These are phyloP conservation scores for Pulicaria dysenterica DNA, from an alignment of 129 eudicot species.

Conservation along the genomic window DNA sequence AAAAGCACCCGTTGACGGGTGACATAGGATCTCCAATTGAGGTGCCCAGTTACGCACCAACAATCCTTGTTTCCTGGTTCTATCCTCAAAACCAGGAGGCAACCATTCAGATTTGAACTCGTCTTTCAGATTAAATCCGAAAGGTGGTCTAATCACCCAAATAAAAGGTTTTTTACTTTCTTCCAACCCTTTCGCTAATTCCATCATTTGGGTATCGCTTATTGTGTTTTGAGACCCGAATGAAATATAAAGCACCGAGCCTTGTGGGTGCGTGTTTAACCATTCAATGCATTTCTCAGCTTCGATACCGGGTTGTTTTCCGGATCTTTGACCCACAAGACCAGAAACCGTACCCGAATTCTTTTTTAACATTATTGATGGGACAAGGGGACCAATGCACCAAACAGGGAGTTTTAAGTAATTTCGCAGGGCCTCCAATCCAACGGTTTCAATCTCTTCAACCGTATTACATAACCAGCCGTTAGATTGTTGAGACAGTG, in stretches of 20 bases:
- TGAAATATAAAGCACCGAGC: slow-evolving; percentile 63
- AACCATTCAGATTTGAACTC: slow-evolving; percentile 73
- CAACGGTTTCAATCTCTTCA: slow-evolving; percentile 65
- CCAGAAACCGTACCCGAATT: slow-evolving; percentile 4
- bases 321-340: slow-evolving; percentile 31
- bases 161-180: slow-evolving; percentile 57
- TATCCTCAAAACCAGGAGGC: slow-evolving; percentile 61
- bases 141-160: slow-evolving; percentile 83
- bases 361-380: slow-evolving; percentile 42
- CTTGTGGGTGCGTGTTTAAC: slow-evolving; percentile 39
- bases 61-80: slow-evolving; percentile 46
- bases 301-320: slow-evolving; percentile 43
- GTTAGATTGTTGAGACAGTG: slow-evolving; percentile 37
- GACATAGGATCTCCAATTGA: slow-evolving; percentile 70
- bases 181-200: slow-evolving; percentile 69
- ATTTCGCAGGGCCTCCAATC: slow-evolving; percentile 42
- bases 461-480: slow-evolving; percentile 69
- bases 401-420: slow-evolving; percentile 59
- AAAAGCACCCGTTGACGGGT: slow-evolving; percentile 60
- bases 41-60: slow-evolving; percentile 75
- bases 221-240: slow-evolving; percentile 81
- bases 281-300: slow-evolving; percentile 52
- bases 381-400: slow-evolving; percentile 76
- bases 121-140: slow-evolving; percentile 54
- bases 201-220: slow-evolving; percentile 65